Conservation (phyloP, 441 rosid genomes). For the Aleurites moluccanus region DNA sequence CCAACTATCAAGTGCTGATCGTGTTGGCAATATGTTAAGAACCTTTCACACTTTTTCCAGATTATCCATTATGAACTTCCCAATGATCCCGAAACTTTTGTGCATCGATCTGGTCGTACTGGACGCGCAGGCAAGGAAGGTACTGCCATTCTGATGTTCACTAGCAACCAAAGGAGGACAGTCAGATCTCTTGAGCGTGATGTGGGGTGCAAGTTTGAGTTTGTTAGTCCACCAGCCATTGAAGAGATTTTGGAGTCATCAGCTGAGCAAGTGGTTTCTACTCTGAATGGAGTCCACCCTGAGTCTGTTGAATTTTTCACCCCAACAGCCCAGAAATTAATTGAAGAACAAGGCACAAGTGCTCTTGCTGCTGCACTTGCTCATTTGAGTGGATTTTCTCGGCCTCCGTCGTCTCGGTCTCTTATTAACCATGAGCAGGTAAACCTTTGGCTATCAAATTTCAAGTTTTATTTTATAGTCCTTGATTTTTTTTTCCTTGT, state of each 20-base stretch:
- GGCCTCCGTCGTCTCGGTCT: constrained; percentile 88
- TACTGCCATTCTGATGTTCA: constrained; percentile 79
- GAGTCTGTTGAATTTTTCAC: constrained; percentile 74
- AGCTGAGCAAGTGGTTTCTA: constrained; percentile 81
- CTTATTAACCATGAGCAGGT: constrained; percentile 95
- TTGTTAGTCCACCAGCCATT: constrained; percentile 74
- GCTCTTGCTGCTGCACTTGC: constrained; percentile 98
- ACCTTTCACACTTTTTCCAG: constrained; percentile 41
- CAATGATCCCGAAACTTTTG: constrained; percentile 95
- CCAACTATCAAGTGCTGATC: background rate
- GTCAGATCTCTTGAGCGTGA: constrained; percentile 93
- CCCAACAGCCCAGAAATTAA: constrained; percentile 74
- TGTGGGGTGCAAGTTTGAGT: constrained; percentile 91
- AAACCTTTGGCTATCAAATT: constrained; percentile 4
- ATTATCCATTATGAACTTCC: constrained; percentile 96
- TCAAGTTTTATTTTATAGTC: background rate
- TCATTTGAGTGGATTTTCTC: constrained; percentile 88
- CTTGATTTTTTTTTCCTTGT: constrained; percentile 6
- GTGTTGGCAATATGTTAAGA: constrained; percentile 14
- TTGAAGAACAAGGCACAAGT: constrained; percentile 73
- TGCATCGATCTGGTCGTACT: constrained; percentile 99
- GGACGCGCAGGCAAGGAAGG: constrained; percentile 99
- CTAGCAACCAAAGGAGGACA: constrained; percentile 84
- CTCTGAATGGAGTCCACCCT: constrained; percentile 86
- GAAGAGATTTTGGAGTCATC: constrained; percentile 83